Evolutionary conservation across 1,284 basidiomycete species (phyloP).

Genomic region (Chalciporus sp.): DNA sequence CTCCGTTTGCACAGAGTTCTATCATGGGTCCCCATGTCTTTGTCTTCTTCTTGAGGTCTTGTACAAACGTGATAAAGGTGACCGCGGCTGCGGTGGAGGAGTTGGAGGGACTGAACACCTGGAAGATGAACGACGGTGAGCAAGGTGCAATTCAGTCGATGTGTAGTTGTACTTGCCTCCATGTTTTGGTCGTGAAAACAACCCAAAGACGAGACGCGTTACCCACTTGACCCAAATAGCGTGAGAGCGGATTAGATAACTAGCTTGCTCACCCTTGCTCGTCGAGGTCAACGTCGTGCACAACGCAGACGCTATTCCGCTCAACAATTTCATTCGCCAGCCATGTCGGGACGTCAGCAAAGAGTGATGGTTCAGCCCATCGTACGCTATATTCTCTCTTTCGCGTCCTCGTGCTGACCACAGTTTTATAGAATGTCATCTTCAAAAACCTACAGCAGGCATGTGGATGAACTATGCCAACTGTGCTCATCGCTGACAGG

Average conservation of each 20-base stretch:
- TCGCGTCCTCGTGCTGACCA: slow-evolving; percentile 20
- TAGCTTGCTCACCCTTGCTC: neutral
- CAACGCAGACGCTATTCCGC: slow-evolving; percentile 19
- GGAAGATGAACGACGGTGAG: slow-evolving; percentile 12
- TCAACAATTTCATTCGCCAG: slow-evolving; percentile 33
- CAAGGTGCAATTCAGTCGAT: neutral
- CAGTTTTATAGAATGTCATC: slow-evolving; percentile 83
- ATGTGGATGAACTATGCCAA: neutral
- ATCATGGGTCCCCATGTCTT: slow-evolving; percentile 98
- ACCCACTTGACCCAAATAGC: slow-evolving; percentile 1
- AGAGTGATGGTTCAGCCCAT: slow-evolving; percentile 98
- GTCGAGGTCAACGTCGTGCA: slow-evolving; percentile 19
- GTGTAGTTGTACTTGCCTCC: slow-evolving; percentile 26
- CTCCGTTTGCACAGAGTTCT: slow-evolving; percentile 89
- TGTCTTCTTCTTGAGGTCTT: slow-evolving; percentile 96
- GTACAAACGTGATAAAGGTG: slow-evolving; percentile 98
- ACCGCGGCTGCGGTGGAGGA: slow-evolving; percentile 96
- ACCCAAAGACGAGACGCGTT: slow-evolving; percentile 19
- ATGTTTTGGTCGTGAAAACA: slow-evolving; percentile 27
- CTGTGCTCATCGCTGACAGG: slow-evolving; percentile 16
- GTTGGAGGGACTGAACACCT: slow-evolving; percentile 65
- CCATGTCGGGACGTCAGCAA: slow-evolving; percentile 89
- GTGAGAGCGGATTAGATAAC: slow-evolving; percentile 33
- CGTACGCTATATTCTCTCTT: slow-evolving; percentile 53
- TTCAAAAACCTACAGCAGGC: slow-evolving; percentile 97